Evolutionary conservation across 768 basidiomycete genomes (phyloP), one percentile per base, ranked within the genome.

Genomic region (Pisolithus sp.): DNA sequence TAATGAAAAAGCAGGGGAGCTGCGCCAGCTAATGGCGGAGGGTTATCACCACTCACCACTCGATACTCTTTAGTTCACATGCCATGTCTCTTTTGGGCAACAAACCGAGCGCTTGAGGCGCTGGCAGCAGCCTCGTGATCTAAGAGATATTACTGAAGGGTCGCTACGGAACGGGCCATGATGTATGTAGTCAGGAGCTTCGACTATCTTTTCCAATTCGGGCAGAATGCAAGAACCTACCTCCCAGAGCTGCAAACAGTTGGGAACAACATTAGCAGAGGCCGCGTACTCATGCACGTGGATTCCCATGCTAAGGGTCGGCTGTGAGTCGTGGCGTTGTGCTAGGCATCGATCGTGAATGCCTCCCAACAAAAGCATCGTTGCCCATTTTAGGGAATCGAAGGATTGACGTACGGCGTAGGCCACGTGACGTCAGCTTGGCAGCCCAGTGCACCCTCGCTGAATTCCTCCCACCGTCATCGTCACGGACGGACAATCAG

Each of bases 381-480:
- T 13, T 34, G 34, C 13, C 34, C 34, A 18, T 4, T 12, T n/a
- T 18, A 5, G 40, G 40, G 4, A 40, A 12, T 41, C 15, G 7
- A n/a, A 41, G 21, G 21, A 21, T 41, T 18, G 40, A 4, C 21
- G 5, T 4, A 41, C 4, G 18, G n/a, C 40, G 40, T 18, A 41
- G n/a, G 5, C 8, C 43, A 45, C 43, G 43, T 45, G 43, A 45
- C 26, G 7, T 26, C 18, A 41, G 21, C 10, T 2, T 15, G 23
- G 43, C 12, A 5, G 26, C 24, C 4, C 15, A 21, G 26, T 45
- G 17, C n/a, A 20, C 18, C 2, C 40, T 18, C 7, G 7, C 40
- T 20, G 42, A 37, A 17, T 31, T 21, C 42, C 50, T 57, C 50
- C 31, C 45, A 54, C 50, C 44, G n/a, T 34, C 49, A 46, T 51